Percentiles rank a stretch among this genome's conserved stretches.
phyloP scores from a whole-genome alignment of 768 basidiomycete species.

The Serendipita sp. region DNA sequence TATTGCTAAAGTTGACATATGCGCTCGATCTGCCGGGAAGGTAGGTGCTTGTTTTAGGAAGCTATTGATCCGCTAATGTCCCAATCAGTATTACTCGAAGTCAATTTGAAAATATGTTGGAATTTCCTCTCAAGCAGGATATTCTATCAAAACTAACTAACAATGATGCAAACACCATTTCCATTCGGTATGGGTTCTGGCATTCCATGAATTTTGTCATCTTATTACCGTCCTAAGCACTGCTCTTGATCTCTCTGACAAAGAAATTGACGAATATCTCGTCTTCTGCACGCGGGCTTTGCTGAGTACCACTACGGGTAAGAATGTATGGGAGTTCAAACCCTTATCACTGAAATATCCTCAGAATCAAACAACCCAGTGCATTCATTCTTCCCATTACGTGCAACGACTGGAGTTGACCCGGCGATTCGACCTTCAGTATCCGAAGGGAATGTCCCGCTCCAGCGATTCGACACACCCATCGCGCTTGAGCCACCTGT shows the following conservation, averaged over 20 bases:
- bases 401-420: too few relatives aligned
- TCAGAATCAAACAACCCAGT: too few relatives aligned
- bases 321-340: conserved; percentile 8
- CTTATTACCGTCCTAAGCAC: conserved; percentile 24
- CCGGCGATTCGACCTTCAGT: too few relatives aligned
- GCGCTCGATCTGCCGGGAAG: conserved; percentile 43
- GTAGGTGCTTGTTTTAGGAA: conserved; percentile 31
- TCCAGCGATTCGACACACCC: too few relatives aligned
- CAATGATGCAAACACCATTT: too few relatives aligned
- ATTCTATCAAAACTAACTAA: too few relatives aligned
- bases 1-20: conserved; percentile 72
- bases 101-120: not conserved
- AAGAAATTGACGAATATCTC: conserved; percentile 46
- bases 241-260: conserved; percentile 34
- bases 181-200: too few relatives aligned
- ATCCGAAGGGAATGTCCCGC: too few relatives aligned
- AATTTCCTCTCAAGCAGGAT: too few relatives aligned
- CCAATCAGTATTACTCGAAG: not conserved
- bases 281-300: conserved; percentile 45
- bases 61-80: not conserved
- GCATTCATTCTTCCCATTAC: too few relatives aligned
- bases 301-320: conserved; percentile 16
- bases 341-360: not conserved
- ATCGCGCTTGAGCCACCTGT: too few relatives aligned
- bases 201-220: not conserved